Evolutionary conservation across 805 yeast species (phyloP).

Genomic region (Wickerhamomyces rabaulensis): DNA sequence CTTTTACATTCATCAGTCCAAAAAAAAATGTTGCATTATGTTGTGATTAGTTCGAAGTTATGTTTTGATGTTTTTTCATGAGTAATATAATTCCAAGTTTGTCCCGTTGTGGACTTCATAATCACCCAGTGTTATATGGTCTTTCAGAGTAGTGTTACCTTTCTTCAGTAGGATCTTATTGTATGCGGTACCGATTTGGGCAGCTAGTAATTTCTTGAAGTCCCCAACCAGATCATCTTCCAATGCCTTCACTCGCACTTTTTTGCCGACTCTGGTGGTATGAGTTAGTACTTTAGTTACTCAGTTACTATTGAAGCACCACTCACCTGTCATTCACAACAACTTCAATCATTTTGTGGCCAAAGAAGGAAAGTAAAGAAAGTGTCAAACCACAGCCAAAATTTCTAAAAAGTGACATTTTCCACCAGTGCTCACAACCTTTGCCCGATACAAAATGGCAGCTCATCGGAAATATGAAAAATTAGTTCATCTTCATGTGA

Average conservation of each 20-base stretch:
- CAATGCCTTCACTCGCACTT: slow-evolving; percentile 81
- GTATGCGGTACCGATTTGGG: slow-evolving; percentile 76
- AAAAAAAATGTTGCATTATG: background rate
- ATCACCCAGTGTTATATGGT: slow-evolving; percentile 89
- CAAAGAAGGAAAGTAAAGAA: too few species aligned
- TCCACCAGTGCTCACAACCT: background rate
- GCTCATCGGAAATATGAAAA: background rate
- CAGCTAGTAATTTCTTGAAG: slow-evolving; percentile 74
- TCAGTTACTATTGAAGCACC: too few species aligned
- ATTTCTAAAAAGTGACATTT: too few species aligned
- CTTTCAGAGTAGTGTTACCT: slow-evolving; percentile 80
- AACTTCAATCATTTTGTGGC: slow-evolving; percentile 57
- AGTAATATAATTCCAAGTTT: slow-evolving; percentile 77
- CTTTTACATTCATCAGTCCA: background rate
- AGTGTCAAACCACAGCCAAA: too few species aligned
- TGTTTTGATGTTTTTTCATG: slow-evolving; percentile 27
- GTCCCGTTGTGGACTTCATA: slow-evolving; percentile 91
- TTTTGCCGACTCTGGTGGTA: slow-evolving; percentile 65
- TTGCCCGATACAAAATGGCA: background rate
- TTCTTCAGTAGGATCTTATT: slow-evolving; percentile 67
- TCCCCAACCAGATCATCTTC: slow-evolving; percentile 85
- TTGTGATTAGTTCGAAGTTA: background rate
- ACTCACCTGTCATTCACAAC: slow-evolving; percentile 61
- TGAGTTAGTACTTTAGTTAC: slow-evolving; percentile 9
- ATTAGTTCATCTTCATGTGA: too few species aligned